phyloP scores from a whole-genome alignment of 2,329 filamentous ascomycete genomes.

The Lachnum nothofagi region DNA sequence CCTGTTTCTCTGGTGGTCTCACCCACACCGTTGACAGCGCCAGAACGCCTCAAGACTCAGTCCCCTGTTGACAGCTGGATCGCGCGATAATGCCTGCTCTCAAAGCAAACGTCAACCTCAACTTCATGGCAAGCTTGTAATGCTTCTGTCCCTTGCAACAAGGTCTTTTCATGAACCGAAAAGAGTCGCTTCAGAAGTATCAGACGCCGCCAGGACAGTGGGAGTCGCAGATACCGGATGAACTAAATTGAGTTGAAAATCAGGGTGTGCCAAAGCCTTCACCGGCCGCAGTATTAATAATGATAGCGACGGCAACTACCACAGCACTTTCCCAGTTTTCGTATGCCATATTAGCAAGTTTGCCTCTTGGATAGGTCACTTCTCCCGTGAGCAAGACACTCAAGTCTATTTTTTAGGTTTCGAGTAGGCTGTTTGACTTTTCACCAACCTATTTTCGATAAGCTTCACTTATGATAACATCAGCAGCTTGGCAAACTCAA shows the following conservation, averaged over 20 bases:
- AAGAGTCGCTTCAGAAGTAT: neutral
- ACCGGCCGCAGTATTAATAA: too few species aligned
- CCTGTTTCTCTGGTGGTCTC: slow-evolving; percentile 8
- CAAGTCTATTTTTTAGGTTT: neutral
- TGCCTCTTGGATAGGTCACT: too few species aligned
- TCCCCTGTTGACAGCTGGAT: slow-evolving; percentile 21
- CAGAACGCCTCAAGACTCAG: slow-evolving; percentile 6
- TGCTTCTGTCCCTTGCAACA: slow-evolving; percentile 15
- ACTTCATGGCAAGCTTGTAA: slow-evolving; percentile 14
- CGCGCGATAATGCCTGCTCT: slow-evolving; percentile 5
- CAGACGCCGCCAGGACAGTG: neutral
- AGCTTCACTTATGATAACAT: too few species aligned
- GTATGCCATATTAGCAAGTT: too few species aligned
- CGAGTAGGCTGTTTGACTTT: too few species aligned
- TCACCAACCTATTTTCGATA: too few species aligned
- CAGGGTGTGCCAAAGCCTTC: too few species aligned
- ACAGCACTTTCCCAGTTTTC: too few species aligned
- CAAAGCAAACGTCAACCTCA: slow-evolving; percentile 20
- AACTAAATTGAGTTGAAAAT: too few species aligned
- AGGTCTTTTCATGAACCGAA: slow-evolving; percentile 1
- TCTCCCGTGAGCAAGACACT: too few species aligned
- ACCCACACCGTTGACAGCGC: slow-evolving; percentile 9
- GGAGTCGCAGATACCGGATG: slow-evolving; percentile 1
- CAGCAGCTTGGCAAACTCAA: neutral
- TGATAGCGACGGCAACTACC: too few species aligned